Evolutionary conservation across 2,329 filamentous ascomycete species (phyloP).

Genomic region (Cladosporium velox): DNA sequence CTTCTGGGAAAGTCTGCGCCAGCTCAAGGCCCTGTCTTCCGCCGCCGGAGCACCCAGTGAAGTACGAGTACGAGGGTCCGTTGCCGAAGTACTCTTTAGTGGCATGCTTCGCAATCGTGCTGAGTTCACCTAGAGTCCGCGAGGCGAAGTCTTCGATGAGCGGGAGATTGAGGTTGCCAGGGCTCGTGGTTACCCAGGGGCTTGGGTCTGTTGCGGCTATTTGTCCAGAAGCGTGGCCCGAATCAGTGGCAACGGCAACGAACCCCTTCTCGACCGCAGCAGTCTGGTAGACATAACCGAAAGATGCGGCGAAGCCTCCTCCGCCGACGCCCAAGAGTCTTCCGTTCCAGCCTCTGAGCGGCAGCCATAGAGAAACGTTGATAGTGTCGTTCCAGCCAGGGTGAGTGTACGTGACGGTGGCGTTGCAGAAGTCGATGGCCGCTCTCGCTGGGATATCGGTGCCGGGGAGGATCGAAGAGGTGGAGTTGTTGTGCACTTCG

Average conservation of each 20-base stretch:
- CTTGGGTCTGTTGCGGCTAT: conserved; percentile 12
- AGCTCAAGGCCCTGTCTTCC: conserved; percentile 42
- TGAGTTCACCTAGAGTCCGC: conserved; percentile 38
- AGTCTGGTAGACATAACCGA: conserved; percentile 21
- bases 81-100: conserved; percentile 36
- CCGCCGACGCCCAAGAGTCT: conserved; percentile 42
- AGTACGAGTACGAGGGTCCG: conserved; percentile 40
- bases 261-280: conserved; percentile 27
- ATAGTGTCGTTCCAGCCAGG: conserved; percentile 23
- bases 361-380: conserved; percentile 36
- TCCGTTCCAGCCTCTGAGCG: conserved; percentile 35
- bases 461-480: conserved; percentile 1
- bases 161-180: conserved; percentile 39
- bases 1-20: conserved; percentile 41
- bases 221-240: conserved; percentile 8
- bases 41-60: conserved; percentile 42
- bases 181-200: conserved; percentile 30
- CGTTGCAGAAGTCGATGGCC: conserved; percentile 28
- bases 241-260: conserved; percentile 21
- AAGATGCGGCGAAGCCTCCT: conserved; percentile 33
- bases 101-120: conserved; percentile 36
- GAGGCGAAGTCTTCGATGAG: conserved; percentile 40
- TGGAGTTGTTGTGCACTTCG: not conserved
- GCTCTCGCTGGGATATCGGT: not conserved
- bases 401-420: conserved; percentile 32